phyloP scores from a whole-genome alignment of 805 yeast species.

The Wickerhamiella lipophila region DNA sequence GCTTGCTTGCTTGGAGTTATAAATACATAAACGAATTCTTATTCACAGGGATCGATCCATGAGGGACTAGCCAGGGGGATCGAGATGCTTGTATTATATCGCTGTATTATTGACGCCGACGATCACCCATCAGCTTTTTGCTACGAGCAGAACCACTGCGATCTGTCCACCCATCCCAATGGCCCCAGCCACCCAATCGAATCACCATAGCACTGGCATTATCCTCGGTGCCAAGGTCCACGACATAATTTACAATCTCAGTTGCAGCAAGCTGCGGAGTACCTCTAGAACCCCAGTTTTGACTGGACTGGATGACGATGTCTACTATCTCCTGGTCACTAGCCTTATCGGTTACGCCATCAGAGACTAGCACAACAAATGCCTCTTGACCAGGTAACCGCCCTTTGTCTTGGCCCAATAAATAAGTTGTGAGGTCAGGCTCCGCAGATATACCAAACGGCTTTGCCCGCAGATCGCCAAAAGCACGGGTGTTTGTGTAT shows the following conservation, averaged over 20 bases:
- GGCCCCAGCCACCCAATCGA: constrained; percentile 82
- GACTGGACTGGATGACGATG: constrained; percentile 53
- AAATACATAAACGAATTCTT: background rate
- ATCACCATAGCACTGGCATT: constrained; percentile 87
- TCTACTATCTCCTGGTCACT: constrained; percentile 90
- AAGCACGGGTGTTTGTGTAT: constrained; percentile 84
- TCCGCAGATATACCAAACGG: constrained; percentile 80
- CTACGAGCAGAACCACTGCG: constrained; percentile 74
- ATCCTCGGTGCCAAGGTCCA: constrained; percentile 82
- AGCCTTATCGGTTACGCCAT: constrained; percentile 72
- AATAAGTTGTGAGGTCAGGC: constrained; percentile 51
- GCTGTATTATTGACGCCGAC: background rate
- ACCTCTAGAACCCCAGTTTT: constrained; percentile 49
- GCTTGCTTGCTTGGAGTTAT: background rate
- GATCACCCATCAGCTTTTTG: constrained; percentile 29
- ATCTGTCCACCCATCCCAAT: constrained; percentile 67
- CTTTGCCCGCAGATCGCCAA: constrained; percentile 79
- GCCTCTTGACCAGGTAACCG: constrained; percentile 72
- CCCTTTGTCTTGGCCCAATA: constrained; percentile 17
- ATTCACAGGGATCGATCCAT: no score
- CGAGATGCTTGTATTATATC: background rate
- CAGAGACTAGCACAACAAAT: constrained; percentile 69
- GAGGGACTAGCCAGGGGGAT: no score
- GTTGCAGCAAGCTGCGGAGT: constrained; percentile 77
- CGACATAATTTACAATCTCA: constrained; percentile 73